Evolutionary conservation across 75 land plant genomes (phyloP), one percentile per base, ranked within the genome.

Genomic region (Selaginella moellendorffii): DNA sequence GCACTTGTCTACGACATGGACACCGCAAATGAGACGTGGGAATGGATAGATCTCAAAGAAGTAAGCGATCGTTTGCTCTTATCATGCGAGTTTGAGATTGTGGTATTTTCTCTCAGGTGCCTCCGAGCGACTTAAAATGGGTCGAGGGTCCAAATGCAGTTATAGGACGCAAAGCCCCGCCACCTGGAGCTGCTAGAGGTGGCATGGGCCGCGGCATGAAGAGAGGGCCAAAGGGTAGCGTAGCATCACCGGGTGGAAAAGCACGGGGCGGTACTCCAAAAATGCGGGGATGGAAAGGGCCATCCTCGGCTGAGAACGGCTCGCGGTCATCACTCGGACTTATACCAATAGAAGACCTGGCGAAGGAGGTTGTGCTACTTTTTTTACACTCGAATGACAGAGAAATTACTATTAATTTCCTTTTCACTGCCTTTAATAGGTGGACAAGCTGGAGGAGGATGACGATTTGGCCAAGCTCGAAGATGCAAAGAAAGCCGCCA

Each of bases 41-140:
- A 91, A 66, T 91, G 93, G 93, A 85, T 91, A 36, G 72, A 87
- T 67, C 74, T 91, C 26, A 80, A 82, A 60, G 93, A 85, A 82
- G 92, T 80, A 77, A 2, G n/a, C n/a, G 2, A 65, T 12, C 54
- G 1, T 9, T 75, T 24, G 10, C 24, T 31, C 20, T 27, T 28
- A 53, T 2, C 10, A 19, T 60, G n/a, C 14, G 19, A 56, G 24
- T 20, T 56, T 8, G 9, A 56, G 20, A 2, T 20, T 56, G 20
- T 56, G 24, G n/a, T 9, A 18, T 24, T 20, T 56, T 8, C 60
- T 62, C 5, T 2, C 64, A 62, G 25, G 64, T 71, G 74, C 59
- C 70, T 17, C 30, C 28, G 26, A 53, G 53, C 28, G 74, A 71
- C 26, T n/a, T 71, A 24, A 67, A 66, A 23, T 71, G 74, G 74